Conservation (phyloP, 768 basidiomycete species). For the Flagelloscypha sp. region DNA sequence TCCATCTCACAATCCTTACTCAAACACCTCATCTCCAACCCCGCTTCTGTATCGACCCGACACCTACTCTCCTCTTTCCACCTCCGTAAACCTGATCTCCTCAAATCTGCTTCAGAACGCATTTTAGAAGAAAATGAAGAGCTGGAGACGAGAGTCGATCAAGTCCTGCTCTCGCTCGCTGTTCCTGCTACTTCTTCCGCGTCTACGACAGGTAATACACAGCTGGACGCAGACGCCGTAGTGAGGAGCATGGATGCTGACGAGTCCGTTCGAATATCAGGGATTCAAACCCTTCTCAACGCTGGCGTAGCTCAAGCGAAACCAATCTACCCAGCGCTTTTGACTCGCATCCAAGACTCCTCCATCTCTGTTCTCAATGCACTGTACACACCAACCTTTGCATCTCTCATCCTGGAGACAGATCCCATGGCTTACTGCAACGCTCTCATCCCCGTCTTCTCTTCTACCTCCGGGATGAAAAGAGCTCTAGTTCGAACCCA, state of each 20-base stretch:
- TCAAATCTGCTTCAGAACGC: conserved; percentile 34
- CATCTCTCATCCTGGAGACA: conserved; percentile 29
- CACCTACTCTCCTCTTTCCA: conserved; percentile 49
- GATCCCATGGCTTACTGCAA: conserved; percentile 38
- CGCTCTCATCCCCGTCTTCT: conserved; percentile 30
- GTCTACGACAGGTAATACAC: too few relatives aligned
- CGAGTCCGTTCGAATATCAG: conserved; percentile 45
- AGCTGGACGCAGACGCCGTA: conserved; percentile 41
- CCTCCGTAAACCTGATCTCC: conserved; percentile 51
- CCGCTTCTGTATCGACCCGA: conserved; percentile 18
- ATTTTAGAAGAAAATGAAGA: conserved; percentile 27
- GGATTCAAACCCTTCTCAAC: conserved; percentile 52
- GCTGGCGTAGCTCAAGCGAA: too few relatives aligned
- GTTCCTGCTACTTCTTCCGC: too few relatives aligned
- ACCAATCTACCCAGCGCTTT: conserved; percentile 53
- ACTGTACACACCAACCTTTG: conserved; percentile 52
- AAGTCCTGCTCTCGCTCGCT: conserved; percentile 52
- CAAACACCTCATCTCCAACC: conserved; percentile 14
- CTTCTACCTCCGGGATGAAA: conserved; percentile 35
- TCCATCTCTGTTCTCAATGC: conserved; percentile 52
- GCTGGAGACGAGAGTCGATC: conserved; percentile 37
- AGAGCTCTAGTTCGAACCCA: conserved; percentile 48
- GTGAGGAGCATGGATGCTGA: conserved; percentile 62
- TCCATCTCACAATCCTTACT: conserved; percentile 23
- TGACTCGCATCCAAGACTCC: conserved; percentile 63